Conservation (phyloP, 306 rosid species). For the Argentina anserina region DNA sequence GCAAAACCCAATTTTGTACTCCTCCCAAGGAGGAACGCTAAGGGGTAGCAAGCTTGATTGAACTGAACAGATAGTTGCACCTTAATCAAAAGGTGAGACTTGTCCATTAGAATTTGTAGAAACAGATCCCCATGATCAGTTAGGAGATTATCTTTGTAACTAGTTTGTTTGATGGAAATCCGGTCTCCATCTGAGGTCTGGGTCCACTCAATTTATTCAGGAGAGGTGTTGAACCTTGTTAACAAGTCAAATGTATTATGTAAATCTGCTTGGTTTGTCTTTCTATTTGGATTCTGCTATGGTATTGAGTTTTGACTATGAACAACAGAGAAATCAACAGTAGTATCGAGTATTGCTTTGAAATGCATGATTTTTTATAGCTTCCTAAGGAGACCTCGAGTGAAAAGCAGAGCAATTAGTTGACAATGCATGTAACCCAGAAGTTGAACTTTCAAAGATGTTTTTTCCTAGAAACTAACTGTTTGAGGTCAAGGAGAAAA, state of each 20-base stretch:
- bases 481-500: no score
- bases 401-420: no score
- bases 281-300: neutral
- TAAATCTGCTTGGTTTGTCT: neutral
- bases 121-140: slow-evolving; percentile 35
- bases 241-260: neutral
- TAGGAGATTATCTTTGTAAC: slow-evolving; percentile 38
- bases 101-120: slow-evolving; percentile 45
- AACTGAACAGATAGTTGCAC: slow-evolving; percentile 30
- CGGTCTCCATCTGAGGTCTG: slow-evolving; percentile 7
- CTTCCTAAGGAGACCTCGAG: no score
- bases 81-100: slow-evolving; percentile 26
- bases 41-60: slow-evolving; percentile 42
- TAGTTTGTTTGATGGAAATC: slow-evolving; percentile 14
- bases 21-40: slow-evolving; percentile 30
- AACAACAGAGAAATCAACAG: neutral
- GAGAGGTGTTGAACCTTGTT: neutral
- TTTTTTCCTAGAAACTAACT: no score
- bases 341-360: no score
- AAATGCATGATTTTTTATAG: no score
- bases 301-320: neutral
- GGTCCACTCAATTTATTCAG: slow-evolving; percentile 12
- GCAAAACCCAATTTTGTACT: slow-evolving; percentile 55
- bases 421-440: no score
- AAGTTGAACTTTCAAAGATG: no score